Evolutionary conservation across 306 rosid species (phyloP).

Genomic region (Gastrolobium bilobum): DNA sequence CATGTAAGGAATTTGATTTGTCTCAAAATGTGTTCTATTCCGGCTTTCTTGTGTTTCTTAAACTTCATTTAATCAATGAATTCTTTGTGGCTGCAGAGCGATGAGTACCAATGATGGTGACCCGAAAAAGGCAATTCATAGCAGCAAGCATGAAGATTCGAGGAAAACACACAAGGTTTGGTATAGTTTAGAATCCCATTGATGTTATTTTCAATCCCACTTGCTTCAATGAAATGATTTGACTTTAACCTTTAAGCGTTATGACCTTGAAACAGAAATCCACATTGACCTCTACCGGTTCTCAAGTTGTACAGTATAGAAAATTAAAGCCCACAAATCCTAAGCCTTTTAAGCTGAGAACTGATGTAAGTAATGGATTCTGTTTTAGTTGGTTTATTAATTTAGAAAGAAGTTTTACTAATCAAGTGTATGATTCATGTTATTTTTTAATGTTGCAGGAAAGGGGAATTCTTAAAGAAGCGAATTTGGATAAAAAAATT

Average conservation of each 20-base stretch:
- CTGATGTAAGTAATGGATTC: constrained; percentile 72
- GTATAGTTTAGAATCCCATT: constrained; percentile 33
- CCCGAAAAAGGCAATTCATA: constrained; percentile 47
- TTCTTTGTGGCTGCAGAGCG: constrained; percentile 55
- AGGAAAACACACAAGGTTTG: constrained; percentile 65
- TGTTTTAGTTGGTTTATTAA: constrained; percentile 37
- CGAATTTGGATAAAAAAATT: constrained; percentile 73
- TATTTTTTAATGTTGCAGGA: constrained; percentile 62
- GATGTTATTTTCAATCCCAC: neutral
- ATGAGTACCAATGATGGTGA: constrained; percentile 25
- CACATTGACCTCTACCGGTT: constrained; percentile 42
- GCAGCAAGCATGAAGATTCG: constrained; percentile 61
- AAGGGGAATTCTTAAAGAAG: constrained; percentile 91
- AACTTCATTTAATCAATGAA: constrained; percentile 15
- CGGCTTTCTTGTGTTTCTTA: constrained; percentile 28
- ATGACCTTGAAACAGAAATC: constrained; percentile 62
- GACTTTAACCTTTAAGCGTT: constrained; percentile 6
- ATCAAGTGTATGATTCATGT: constrained; percentile 32
- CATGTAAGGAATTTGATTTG: constrained; percentile 59
- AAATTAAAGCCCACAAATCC: constrained; percentile 90
- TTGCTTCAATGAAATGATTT: constrained; percentile 12
- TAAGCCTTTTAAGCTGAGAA: constrained; percentile 94
- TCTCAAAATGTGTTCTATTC: neutral
- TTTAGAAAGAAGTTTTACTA: neutral
- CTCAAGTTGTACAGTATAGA: constrained; percentile 73